Base-by-base conservation (phyloP, 768 basidiomycete species). In the Mycena polygramma region DNA sequence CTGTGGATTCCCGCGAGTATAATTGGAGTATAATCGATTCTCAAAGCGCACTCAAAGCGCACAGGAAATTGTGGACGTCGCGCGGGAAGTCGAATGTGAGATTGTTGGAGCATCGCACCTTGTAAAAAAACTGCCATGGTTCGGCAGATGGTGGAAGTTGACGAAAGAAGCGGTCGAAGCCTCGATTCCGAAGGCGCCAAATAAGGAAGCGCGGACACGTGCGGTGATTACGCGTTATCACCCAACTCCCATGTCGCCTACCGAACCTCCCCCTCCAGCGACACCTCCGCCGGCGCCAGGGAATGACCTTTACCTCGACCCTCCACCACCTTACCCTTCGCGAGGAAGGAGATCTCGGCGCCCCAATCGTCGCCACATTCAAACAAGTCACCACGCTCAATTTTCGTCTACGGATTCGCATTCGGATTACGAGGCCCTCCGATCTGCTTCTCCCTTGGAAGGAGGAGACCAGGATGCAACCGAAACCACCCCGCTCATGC, bases 311-410 rank as follows among this genome's bases (percentile, higher is more conserved):
- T 55, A 70, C 14, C 30, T 30, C 30, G 92, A 93, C 73, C 92
- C 92, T 4, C 92, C 92, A 13, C 92, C 92, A 0, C 92, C 92
- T 2, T 93, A 93, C 78, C 92, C 91, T 46, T 80, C 83, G 4
- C 77, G 80, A 52, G 79, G 79, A 9, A 79, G 85, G 61, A 68
- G 80, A 53, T 73, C 76, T 46, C 55, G 70, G 46, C 79, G 81
- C 36, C 72, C 76, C 17, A 75, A 66, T 61, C 79, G 81, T 58
- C 76, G 81, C 71, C 48, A 73, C 53, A 73, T 82, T 36, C 74
- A 78, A 76, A 76, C 77, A 67, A 63, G 76, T 19, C 69, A 77
- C 67, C 78, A 79, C 53, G 59, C 72, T 49, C 75, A 81, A 54
- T 66, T 79, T 24, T 64, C 80, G 10, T 83, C 83, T 7, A 60